These are phyloP conservation scores for Skeletonema potamos DNA, from an alignment of 108 stramenopile species.

Conservation along the genomic window DNA sequence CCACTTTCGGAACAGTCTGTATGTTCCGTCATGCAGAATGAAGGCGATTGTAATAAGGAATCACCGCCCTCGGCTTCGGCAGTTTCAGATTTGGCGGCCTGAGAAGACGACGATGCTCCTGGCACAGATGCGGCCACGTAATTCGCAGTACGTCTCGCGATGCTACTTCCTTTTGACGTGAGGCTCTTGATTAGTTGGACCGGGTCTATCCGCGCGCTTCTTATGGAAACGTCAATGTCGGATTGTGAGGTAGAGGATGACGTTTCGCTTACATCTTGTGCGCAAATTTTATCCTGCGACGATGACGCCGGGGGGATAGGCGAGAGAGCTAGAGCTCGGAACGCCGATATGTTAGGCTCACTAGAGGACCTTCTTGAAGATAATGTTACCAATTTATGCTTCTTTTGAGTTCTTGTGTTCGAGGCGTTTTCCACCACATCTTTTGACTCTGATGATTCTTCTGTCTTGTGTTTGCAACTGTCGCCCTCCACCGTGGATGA, in stretches of 20 bases:
- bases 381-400: not conserved
- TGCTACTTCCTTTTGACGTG: constrained; percentile 43
- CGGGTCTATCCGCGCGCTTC: constrained; percentile 65
- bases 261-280: not conserved
- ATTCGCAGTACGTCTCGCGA: constrained; percentile 42
- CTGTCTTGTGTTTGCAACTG: not conserved
- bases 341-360: not conserved
- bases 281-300: not conserved
- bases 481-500: not conserved
- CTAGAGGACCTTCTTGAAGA: not conserved
- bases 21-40: constrained; percentile 9
- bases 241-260: not conserved
- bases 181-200: constrained; percentile 61
- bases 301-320: not conserved
- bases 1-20: constrained; percentile 41
- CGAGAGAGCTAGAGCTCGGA: not conserved
- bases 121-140: constrained; percentile 11
- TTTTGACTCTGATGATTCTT: not conserved
- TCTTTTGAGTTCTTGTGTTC: not conserved
- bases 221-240: constrained; percentile 51
- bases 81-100: not conserved
- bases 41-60: not conserved
- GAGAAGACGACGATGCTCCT: not conserved
- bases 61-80: not conserved
- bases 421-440: not conserved